Evolutionary conservation across 2,329 filamentous ascomycete species (phyloP).

Genomic region (Orbilia blumenaviensis): DNA sequence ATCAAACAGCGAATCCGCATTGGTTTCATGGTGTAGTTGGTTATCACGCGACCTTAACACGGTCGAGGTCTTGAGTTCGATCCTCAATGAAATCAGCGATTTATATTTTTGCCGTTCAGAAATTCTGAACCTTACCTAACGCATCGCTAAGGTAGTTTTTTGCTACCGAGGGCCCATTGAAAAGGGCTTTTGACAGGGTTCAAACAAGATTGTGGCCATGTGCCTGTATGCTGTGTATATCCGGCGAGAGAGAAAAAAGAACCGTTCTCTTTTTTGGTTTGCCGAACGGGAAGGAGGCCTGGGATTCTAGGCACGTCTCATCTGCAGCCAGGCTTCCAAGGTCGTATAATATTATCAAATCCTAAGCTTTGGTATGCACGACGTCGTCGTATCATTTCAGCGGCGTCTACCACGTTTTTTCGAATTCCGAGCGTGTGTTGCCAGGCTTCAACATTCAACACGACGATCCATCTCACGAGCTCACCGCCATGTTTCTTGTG

Average conservation of each 20-base stretch:
- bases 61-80: conserved; percentile 55
- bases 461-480: not conserved
- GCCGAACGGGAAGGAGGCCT: conserved; percentile 1
- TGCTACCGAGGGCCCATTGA: not conserved
- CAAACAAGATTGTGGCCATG: not conserved
- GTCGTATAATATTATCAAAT: no score
- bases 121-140: not conserved
- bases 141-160: conserved; percentile 6
- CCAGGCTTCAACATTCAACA: conserved; percentile 14
- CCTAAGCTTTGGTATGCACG: no score
- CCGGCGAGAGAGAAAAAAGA: not conserved
- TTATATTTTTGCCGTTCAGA: conserved; percentile 25
- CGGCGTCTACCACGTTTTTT: not conserved
- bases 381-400: not conserved
- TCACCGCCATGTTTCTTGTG: not conserved
- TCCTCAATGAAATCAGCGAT: conserved; percentile 53
- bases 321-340: not conserved
- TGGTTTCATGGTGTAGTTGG: conserved; percentile 54
- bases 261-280: not conserved
- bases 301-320: not conserved
- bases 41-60: conserved; percentile 55
- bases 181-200: not conserved
- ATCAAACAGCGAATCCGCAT: conserved; percentile 28
- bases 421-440: not conserved
- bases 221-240: not conserved